A percentile compares a stretch with the other conserved stretches of the same genome.
These are phyloP conservation scores for Ajuga reptans DNA, from an alignment of 305 asterid genomes.

Conservation along the genomic window DNA sequence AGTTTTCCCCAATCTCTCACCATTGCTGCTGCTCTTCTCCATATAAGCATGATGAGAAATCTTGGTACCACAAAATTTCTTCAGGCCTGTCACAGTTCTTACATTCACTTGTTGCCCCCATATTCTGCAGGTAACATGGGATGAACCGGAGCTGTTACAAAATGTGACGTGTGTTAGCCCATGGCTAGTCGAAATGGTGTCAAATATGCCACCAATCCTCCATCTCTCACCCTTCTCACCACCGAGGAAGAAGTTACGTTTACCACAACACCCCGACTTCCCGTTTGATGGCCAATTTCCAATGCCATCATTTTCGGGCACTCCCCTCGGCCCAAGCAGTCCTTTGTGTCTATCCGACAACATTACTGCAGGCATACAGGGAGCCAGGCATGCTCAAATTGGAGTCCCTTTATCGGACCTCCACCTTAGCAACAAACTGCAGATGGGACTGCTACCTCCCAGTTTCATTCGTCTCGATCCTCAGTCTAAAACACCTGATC, in stretches of 20 bases:
- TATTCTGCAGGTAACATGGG: constrained; percentile 75
- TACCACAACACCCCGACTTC: constrained; percentile 51
- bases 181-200: constrained; percentile 81
- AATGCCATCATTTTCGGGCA: constrained; percentile 78
- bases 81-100: not conserved
- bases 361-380: constrained; percentile 95
- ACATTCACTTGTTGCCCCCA: not conserved
- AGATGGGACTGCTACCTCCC: constrained; percentile 51
- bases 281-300: constrained; percentile 58
- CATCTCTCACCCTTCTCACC: constrained; percentile 66
- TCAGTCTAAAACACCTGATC: constrained; percentile 40
- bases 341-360: constrained; percentile 50
- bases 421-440: constrained; percentile 66
- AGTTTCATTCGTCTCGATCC: constrained; percentile 43
- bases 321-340: constrained; percentile 71
- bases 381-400: constrained; percentile 99
- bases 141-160: constrained; percentile 75
- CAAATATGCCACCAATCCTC: constrained; percentile 64
- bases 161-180: constrained; percentile 85
- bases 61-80: not conserved
- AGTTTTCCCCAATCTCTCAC: too few species aligned
- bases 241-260: constrained; percentile 58
- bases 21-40: too few species aligned
- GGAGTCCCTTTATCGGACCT: constrained; percentile 67
- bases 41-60: not conserved